Percentiles rank a stretch among this genome's conserved stretches.
Conservation (phyloP, 2,329 filamentous ascomycete genomes). For the Chaetomium strumarium region DNA sequence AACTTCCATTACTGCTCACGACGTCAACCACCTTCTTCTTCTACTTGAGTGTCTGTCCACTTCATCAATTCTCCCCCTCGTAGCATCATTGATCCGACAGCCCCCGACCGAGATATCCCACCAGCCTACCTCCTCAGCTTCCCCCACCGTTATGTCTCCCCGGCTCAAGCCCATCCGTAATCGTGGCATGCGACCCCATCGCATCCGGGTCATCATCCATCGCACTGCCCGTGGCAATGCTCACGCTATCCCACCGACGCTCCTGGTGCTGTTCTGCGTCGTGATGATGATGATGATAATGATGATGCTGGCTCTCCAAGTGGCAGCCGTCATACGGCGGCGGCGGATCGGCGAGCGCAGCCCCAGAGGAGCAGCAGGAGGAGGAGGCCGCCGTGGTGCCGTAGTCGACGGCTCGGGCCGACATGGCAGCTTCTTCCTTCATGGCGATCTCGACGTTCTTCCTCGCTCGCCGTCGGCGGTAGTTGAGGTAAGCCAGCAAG, state of each 20-base stretch:
- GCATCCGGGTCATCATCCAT: constrained; percentile 7
- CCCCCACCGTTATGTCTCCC: neutral
- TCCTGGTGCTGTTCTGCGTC: neutral
- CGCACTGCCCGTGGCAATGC: neutral
- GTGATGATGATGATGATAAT: neutral
- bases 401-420: neutral
- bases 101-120: too few species aligned
- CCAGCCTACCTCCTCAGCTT: too few species aligned
- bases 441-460: neutral
- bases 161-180: constrained; percentile 13
- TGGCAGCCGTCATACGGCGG: constrained; percentile 14
- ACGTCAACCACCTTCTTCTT: too few species aligned
- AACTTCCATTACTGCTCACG: too few species aligned
- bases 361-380: too few species aligned
- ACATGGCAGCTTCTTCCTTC: constrained; percentile 4
- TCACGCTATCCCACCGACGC: neutral
- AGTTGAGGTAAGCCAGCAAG: neutral
- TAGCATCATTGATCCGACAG: too few species aligned
- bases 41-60: too few species aligned
- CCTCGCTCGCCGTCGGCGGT: neutral
- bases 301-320: neutral
- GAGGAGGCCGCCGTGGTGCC: neutral
- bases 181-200: constrained; percentile 9
- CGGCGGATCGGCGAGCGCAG: constrained; percentile 6
- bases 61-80: too few species aligned